Evolutionary conservation across 768 basidiomycete species (phyloP), one percentile per base, ranked within the genome.

Genomic region (Pleurotus sapidus): DNA sequence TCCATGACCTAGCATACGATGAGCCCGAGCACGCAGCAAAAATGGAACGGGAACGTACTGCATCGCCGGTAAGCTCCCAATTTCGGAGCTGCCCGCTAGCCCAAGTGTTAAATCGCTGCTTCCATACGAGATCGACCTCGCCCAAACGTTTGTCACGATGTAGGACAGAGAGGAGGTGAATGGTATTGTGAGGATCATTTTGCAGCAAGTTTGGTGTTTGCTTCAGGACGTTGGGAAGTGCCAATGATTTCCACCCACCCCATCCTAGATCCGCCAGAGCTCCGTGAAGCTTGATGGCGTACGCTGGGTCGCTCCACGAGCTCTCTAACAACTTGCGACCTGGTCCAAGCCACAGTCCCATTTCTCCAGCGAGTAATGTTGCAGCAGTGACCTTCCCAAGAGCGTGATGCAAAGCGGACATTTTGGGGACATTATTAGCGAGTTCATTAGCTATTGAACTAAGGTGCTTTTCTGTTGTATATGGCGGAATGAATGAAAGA

Each of bases 241-340:
- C 88, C 8, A 91, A 68, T 30, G 83, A 73, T 66, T 84, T 89
- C 89, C 89, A 93, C 2, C 89, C 91, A 17, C 83, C 83, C 88
- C 90, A 93, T 0, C 76, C 77, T 4, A 86, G 69, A 48, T 87
- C 85, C 2, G 85, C 78, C 5, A 93, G 78, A 4, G 80, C 73
- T 0, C 86, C 84, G 25, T 83, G 78, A 4, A 93, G 70, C 27
- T 78, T 76, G 2, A 84, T 60, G 1, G 80, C 82, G 58, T 89
- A 84, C 5, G 57, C 58, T 3, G 55, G 23, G 12, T 51, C 49
- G 61, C 63, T 65, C 80, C 86, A 88, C 0, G 75, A 67, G 3
- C 70, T 74, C 57, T 82, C 81, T 8, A 89, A 64, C 56, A 89
- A 79, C 43, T 78, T 77, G 30, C 86, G 81, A 0, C 88, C 79